Conservation (phyloP, 163 green algal species). For the Prototheca cutis region DNA sequence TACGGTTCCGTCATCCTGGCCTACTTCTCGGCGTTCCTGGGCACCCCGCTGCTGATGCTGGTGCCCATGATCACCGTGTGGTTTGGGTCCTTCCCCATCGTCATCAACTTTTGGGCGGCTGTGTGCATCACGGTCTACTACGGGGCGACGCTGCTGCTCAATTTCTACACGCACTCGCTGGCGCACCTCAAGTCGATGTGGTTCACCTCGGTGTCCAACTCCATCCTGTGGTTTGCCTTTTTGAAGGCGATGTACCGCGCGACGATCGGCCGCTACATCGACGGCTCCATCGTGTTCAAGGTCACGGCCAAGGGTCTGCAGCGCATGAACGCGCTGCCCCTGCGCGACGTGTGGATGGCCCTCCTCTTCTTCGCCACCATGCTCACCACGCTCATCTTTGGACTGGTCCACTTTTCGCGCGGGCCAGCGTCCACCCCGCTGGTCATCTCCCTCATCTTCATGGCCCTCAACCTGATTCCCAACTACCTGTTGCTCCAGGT, state of each 20-base stretch:
- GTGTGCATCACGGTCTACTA: constrained; percentile 48
- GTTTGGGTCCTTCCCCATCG: constrained; percentile 53
- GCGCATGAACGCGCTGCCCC: constrained; percentile 19
- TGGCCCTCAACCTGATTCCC: constrained; percentile 40
- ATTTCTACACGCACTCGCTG: constrained; percentile 32
- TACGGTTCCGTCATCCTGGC: constrained; percentile 34
- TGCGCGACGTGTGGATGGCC: constrained; percentile 45
- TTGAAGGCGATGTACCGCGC: constrained; percentile 46
- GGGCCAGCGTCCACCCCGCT: constrained; percentile 33
- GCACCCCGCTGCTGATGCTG: constrained; percentile 32
- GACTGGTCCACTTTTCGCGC: constrained; percentile 31
- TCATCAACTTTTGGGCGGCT: constrained; percentile 50
- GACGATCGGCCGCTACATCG: constrained; percentile 19
- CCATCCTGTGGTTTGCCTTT: constrained; percentile 52
- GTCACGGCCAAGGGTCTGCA: constrained; percentile 51
- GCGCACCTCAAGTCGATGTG: constrained; percentile 41
- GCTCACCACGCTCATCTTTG: constrained; percentile 32
- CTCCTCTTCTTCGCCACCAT: constrained; percentile 25
- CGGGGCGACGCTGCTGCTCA: constrained; percentile 27
- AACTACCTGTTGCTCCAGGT: constrained; percentile 40
- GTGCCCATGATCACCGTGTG: constrained; percentile 43
- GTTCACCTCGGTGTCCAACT: constrained; percentile 42
- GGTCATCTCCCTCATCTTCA: constrained; percentile 47
- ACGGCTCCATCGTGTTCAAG: constrained; percentile 45
- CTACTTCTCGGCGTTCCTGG: constrained; percentile 32